Conservation (phyloP, 371 early-diverging fungal species). For the Dinochytrium kinnereticum region DNA sequence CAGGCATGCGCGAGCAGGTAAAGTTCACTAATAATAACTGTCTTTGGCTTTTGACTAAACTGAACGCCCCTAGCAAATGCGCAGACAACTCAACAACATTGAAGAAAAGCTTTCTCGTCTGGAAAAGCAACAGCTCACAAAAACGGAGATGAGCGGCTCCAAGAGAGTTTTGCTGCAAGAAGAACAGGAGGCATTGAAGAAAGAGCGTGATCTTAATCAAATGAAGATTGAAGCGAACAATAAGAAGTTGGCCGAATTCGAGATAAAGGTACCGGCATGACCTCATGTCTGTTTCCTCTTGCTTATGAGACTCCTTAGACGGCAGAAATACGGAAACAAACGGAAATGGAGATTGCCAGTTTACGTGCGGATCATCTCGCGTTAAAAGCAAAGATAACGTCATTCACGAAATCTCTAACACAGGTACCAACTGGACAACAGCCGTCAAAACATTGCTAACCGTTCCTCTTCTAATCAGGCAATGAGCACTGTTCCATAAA, state of each 20-base stretch:
- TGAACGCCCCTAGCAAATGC: too few species aligned
- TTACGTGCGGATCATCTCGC: background rate
- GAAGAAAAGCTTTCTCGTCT: slow-evolving; percentile 51
- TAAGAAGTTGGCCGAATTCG: slow-evolving; percentile 31
- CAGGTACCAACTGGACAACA: too few species aligned
- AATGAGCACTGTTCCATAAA: background rate
- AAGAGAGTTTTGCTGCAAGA: slow-evolving; percentile 37
- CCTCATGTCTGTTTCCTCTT: background rate
- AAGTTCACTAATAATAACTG: too few species aligned
- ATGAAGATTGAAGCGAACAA: slow-evolving; percentile 40
- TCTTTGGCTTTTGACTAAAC: too few species aligned
- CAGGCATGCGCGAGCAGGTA: slow-evolving; percentile 48
- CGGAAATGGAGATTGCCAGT: slow-evolving; percentile 14
- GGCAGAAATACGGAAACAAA: slow-evolving; percentile 11
- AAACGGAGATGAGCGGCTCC: slow-evolving; percentile 33
- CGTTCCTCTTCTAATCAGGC: too few species aligned
- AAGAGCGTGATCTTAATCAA: slow-evolving; percentile 35
- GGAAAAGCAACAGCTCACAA: slow-evolving; percentile 41
- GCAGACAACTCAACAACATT: slow-evolving; percentile 48
- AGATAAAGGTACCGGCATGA: slow-evolving; percentile 39
- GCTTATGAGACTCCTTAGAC: too few species aligned
- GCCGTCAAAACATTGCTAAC: too few species aligned
- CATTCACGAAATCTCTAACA: background rate
- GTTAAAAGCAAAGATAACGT: slow-evolving; percentile 3
- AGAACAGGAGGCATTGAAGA: slow-evolving; percentile 33